Base-by-base conservation (phyloP, 306 rosid genomes). In the Cucurbita pepo region DNA sequence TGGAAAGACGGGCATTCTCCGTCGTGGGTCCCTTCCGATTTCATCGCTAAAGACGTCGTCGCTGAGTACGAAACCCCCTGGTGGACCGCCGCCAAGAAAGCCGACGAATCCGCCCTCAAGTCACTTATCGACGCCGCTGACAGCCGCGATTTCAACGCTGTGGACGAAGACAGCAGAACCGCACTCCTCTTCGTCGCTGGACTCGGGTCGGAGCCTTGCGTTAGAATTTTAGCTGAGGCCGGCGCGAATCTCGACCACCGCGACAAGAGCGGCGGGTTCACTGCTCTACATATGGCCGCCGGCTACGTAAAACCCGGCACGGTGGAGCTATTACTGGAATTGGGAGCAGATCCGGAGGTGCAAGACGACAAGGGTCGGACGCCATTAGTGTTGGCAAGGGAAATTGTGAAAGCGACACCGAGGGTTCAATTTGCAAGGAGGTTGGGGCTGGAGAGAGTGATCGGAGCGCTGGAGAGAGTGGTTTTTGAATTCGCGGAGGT, bases 1-100 rank as follows among this genome's bases (percentile, higher is more conserved):
- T 93, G 96, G 98, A 87, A 88, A 69, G 94, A 93, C 79, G 89
- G 96, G 0, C 94, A 93, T 57, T 59, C 85, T 11, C 98, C 96
- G 0, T 86, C 96, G 5, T 93, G 97, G 98, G 81, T 90, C 6
- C 84, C 91, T 0, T 76, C 94, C 0, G 89, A 88, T 56, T 93
- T 74, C 86, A 87, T 90, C 11, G 94, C 97, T 7, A 83, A 83
- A 56, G 97, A 93, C 71, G 94, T 93, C 7, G 74, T 93, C 2
- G 80, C 97, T 8, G 94, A 93, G 66, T 93, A 86, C 79, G 98
- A 93, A 15, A 78, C 87, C 1, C 89, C 96, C 0, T 93, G 98
- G 97, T 93, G 97, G 98, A 88, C 84, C 13, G 92, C 98, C 22
- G 98, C 96, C 1, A 88, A 80, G 62, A 90, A 90, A 48, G 91